Base-by-base conservation (phyloP, 257 asterid species). In the Nicotiana sylvestris region DNA sequence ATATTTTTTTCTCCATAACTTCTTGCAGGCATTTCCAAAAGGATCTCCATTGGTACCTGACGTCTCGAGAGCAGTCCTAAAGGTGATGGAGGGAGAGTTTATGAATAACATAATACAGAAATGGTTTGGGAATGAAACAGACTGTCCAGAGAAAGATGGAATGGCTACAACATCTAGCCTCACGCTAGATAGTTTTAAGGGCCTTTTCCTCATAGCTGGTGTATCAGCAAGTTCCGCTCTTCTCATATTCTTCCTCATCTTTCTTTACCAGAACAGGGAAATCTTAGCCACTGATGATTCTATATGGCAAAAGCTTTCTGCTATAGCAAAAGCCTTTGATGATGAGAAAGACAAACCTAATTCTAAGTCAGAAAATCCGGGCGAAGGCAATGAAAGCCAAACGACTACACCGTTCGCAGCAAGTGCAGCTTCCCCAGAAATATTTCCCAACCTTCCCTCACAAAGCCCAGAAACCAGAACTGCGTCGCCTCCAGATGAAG, bases 41-140 rank as follows among this genome's bases (percentile, higher is more conserved):
- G 87, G 88, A 9, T 89, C 91, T 3, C 89, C 89, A 6, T 58
- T 89, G 68, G 87, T 87, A 4, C 77, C 89, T 46, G 88, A 89
- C 9, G 82, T 89, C 21, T 89, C 90, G 16, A 81, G 84, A 11
- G 88, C 85, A 56, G 66, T 89, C 27, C 15, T 87, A 17, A 39
- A 68, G 70, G 79, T 89, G 66, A 84, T 78, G 30, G 88, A 88
- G 53, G 81, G 80, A 9, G 84, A 32, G 18, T 27, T 66, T 10
- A 83, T 88, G 85, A 51, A 9, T 43, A 78, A 62, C 29, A 85
- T 81, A 49, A 80, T 81, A 25, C 84, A 70, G 16, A 72, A 85
- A 83, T 84, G 85, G 87, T 66, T 85, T 5, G 78, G 72, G 70
- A 76, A 78, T 13, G 86, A 79, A 65, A 80, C 55, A 6, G 35